Conservation (phyloP, 83 land plant genomes). For the Thuja plicata region DNA sequence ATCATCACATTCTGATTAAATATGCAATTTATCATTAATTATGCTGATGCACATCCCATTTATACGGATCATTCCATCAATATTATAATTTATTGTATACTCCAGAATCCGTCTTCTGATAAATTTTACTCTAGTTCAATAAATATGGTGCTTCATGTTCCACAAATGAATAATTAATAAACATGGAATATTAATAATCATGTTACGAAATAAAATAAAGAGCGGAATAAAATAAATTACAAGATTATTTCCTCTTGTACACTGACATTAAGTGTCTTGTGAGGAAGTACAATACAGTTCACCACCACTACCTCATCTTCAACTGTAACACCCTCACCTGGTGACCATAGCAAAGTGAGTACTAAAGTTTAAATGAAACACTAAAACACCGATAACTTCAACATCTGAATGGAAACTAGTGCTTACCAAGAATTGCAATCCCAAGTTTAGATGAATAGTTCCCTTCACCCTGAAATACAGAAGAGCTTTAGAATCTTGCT, state of each 20-base stretch:
- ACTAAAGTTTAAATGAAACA: neutral
- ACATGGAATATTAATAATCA: neutral
- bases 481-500: neutral
- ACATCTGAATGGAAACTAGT: no score
- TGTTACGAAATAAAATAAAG: neutral
- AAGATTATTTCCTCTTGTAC: constrained; percentile 92
- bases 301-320: constrained; percentile 96
- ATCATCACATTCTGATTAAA: neutral
- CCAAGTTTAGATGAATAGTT: constrained; percentile 81
- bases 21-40: neutral
- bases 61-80: neutral
- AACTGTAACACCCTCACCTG: constrained; percentile 89
- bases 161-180: neutral
- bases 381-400: neutral
- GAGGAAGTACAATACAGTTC: constrained; percentile 90
- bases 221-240: constrained; percentile 19
- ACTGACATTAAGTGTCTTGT: constrained; percentile 79
- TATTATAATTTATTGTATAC: neutral
- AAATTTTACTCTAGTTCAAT: neutral
- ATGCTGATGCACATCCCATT: neutral
- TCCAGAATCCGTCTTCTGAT: neutral
- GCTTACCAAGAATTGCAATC: constrained; percentile 82
- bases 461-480: constrained; percentile 65
- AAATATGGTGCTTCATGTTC: neutral
- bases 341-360: constrained; percentile 16